Percentiles rank a stretch among this genome's conserved stretches.
These are phyloP conservation scores for Hortiboletus rubellus DNA, from an alignment of 1,284 basidiomycete species.

Conservation along the genomic window DNA sequence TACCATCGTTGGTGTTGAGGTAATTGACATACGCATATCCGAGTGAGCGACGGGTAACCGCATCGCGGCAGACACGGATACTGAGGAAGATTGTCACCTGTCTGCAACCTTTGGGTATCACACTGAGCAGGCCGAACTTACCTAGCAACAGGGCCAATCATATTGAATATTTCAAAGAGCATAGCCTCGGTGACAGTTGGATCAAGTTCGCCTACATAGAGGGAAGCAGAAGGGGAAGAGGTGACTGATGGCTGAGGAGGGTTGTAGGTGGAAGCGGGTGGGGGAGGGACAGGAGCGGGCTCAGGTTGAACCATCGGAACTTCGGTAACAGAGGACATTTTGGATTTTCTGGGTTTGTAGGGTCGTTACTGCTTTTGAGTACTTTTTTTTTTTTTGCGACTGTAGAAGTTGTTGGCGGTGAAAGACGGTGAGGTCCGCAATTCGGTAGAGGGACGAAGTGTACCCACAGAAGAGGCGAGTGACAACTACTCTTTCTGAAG, in stretches of 20 bases:
- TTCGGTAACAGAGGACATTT: conserved; percentile 62
- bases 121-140: conserved; percentile 37
- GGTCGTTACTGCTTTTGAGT: conserved; percentile 86
- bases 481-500: conserved; percentile 66
- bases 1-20: conserved; percentile 92
- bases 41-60: conserved; percentile 98
- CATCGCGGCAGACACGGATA: conserved; percentile 99
- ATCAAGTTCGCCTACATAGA: conserved; percentile 99
- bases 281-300: conserved; percentile 46
- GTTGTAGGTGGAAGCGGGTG: conserved; percentile 51
- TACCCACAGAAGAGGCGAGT: conserved; percentile 67
- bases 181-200: conserved; percentile 98
- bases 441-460: conserved; percentile 18
- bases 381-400: conserved; percentile 65
- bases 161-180: conserved; percentile 99
- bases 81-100: conserved; percentile 41
- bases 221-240: conserved; percentile 82
- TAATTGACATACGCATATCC: conserved; percentile 99
- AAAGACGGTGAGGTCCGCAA: conserved; percentile 19
- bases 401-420: conserved; percentile 25
- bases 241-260: conserved; percentile 54
- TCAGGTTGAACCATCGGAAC: conserved; percentile 40
- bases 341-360: conserved; percentile 47
- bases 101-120: not conserved
- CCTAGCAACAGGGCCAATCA: conserved; percentile 99